Conservation (phyloP, 2,329 filamentous ascomycete species). For the Phyllosticta ampelicida region DNA sequence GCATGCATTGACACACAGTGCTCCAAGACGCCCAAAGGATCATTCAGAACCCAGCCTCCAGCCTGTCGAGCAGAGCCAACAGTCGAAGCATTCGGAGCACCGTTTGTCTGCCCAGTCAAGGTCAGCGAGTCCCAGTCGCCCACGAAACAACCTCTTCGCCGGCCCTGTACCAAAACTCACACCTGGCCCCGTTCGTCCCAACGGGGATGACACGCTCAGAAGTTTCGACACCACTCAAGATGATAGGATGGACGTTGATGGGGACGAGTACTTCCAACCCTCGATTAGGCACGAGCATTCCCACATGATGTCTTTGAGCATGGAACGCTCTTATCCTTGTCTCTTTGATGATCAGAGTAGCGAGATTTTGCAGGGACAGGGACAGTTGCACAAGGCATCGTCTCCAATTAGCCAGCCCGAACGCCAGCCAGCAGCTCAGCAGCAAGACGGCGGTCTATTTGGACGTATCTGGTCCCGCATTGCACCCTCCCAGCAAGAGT, state of each 20-base stretch:
- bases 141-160: neutral
- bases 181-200: neutral
- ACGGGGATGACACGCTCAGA: neutral
- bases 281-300: neutral
- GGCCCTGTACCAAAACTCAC: neutral
- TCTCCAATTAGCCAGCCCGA: neutral
- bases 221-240: conserved; percentile 11
- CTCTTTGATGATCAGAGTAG: neutral
- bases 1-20: neutral
- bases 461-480: conserved; percentile 16
- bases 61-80: neutral
- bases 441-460: conserved; percentile 15
- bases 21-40: neutral
- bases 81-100: neutral
- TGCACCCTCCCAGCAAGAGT: conserved; percentile 2
- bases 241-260: conserved; percentile 17
- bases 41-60: neutral
- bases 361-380: neutral
- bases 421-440: neutral
- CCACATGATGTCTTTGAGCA: neutral
- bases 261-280: neutral
- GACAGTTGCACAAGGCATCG: neutral
- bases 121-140: neutral
- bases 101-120: neutral
- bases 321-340: neutral